Conservation (phyloP, 148 eudicot species). For the Selenicereus undatus region DNA sequence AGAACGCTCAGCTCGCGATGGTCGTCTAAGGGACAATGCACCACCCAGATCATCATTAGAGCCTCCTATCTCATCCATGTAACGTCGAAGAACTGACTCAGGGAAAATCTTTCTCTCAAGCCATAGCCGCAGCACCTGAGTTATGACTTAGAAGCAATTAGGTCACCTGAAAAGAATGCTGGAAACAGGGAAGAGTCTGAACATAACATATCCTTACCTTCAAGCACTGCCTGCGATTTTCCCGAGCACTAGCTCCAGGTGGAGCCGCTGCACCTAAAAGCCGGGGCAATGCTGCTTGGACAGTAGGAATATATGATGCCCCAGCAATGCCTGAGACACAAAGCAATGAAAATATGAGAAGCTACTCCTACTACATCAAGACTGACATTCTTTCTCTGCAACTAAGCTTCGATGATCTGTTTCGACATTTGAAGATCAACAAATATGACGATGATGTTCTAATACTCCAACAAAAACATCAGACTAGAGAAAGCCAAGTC, state of each 20-base stretch:
- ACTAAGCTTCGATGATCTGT: background rate
- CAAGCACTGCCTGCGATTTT: conserved; percentile 88
- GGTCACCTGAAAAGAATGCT: conserved; percentile 4
- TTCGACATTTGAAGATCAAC: background rate
- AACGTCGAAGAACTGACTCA: conserved; percentile 64
- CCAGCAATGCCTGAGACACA: conserved; percentile 71
- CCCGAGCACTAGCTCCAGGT: conserved; percentile 65
- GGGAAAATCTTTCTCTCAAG: conserved; percentile 95
- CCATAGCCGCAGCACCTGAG: conserved; percentile 82
- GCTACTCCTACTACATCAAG: conserved; percentile 3
- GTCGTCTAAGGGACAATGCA: conserved; percentile 58
- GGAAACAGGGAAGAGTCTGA: background rate
- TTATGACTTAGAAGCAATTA: background rate
- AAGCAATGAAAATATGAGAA: background rate
- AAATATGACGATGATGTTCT: background rate
- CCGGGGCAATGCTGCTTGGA: conserved; percentile 82
- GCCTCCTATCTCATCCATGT: conserved; percentile 64
- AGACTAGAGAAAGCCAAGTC: background rate
- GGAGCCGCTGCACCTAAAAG: conserved; percentile 93
- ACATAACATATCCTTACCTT: conserved; percentile 48
- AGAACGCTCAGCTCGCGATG: conserved; percentile 83
- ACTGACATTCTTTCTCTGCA: background rate
- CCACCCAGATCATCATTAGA: conserved; percentile 49
- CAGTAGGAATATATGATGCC: conserved; percentile 75
- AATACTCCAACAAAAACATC: background rate